phyloP scores from a whole-genome alignment of 805 yeast species.

The Candida montana region DNA sequence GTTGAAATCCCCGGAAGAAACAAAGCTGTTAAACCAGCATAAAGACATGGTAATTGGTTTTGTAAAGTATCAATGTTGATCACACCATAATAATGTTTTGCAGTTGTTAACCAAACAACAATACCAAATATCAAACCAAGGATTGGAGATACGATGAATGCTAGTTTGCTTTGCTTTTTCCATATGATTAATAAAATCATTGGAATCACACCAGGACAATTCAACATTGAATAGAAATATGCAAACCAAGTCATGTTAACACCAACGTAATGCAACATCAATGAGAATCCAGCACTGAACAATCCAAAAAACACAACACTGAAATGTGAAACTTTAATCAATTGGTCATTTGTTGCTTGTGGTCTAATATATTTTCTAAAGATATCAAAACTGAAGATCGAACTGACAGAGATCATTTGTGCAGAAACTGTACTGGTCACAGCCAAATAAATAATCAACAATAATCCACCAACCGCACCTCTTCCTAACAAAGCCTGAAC shows the following conservation, averaged over 20 bases:
- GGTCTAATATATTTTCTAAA: constrained; percentile 34
- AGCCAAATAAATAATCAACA: constrained; percentile 34
- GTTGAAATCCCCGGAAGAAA: constrained; percentile 22
- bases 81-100: constrained; percentile 13
- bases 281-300: constrained; percentile 32
- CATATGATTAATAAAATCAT: constrained; percentile 9
- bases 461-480: constrained; percentile 32
- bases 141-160: constrained; percentile 30
- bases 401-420: constrained; percentile 35
- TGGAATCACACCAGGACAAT: constrained; percentile 31
- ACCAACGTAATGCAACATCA: constrained; percentile 28
- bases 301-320: constrained; percentile 35
- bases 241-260: constrained; percentile 16
- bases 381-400: constrained; percentile 34
- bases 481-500: constrained; percentile 44
- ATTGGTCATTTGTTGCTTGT: constrained; percentile 30
- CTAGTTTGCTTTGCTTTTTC: constrained; percentile 28
- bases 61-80: constrained; percentile 26
- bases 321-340: constrained; percentile 30
- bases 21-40: constrained; percentile 30
- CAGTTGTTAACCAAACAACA: constrained; percentile 30
- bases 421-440: constrained; percentile 38
- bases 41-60: constrained; percentile 31
- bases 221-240: constrained; percentile 32
- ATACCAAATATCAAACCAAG: constrained; percentile 28